Conservation (phyloP, 305 asterid genomes). For the Ajuga reptans region DNA sequence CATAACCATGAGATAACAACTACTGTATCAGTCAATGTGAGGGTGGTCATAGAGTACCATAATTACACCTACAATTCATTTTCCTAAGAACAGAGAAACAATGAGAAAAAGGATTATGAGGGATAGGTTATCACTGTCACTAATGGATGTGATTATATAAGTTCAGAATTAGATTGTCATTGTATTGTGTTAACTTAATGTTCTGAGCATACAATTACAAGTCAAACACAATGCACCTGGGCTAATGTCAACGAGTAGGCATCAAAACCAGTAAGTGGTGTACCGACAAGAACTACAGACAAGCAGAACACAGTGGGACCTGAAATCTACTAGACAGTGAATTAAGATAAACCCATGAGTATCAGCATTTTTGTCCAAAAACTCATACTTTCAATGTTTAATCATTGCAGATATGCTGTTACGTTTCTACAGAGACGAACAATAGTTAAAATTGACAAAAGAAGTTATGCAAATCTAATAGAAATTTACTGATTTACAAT, state of each 20-base stretch:
- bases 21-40: background rate
- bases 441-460: background rate
- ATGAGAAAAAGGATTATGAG: background rate
- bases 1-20: background rate
- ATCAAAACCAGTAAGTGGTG: background rate
- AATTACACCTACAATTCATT: background rate
- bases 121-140: background rate
- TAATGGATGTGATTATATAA: background rate
- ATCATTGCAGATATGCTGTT: background rate
- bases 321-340: background rate
- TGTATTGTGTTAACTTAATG: background rate
- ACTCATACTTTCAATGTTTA: background rate
- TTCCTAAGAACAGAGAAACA: background rate
- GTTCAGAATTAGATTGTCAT: background rate
- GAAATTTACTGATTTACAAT: conserved; percentile 9
- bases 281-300: background rate
- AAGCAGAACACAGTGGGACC: background rate
- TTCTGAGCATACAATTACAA: background rate
- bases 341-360: background rate
- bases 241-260: background rate
- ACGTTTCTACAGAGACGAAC: background rate
- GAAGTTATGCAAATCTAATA: background rate
- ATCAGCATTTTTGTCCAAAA: background rate
- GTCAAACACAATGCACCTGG: background rate
- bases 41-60: background rate